These are phyloP conservation scores for Cyberlindnera mrakii DNA, from an alignment of 805 yeast genomes.

Conservation along the genomic window DNA sequence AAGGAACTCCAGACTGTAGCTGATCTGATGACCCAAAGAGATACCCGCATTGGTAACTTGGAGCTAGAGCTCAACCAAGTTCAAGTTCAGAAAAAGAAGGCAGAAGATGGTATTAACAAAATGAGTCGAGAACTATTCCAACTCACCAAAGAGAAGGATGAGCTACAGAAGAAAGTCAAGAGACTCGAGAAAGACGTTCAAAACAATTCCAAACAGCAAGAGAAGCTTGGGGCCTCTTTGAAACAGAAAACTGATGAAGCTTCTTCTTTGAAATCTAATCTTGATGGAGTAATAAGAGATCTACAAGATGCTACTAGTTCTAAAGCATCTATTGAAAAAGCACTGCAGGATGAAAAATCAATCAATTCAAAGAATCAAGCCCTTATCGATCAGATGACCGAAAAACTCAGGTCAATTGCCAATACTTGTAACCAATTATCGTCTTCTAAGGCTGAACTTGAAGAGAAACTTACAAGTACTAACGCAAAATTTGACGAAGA, in stretches of 20 bases:
- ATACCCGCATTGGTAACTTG: slow-evolving; percentile 20
- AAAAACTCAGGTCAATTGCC: slow-evolving; percentile 40
- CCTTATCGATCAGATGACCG: slow-evolving; percentile 37
- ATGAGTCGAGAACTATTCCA: slow-evolving; percentile 80
- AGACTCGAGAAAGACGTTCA: slow-evolving; percentile 29
- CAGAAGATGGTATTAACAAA: slow-evolving; percentile 85
- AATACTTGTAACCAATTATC: slow-evolving; percentile 24
- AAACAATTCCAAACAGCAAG: slow-evolving; percentile 20
- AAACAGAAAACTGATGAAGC: slow-evolving; percentile 14
- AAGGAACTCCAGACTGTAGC: slow-evolving; percentile 21
- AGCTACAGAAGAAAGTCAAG: slow-evolving; percentile 37
- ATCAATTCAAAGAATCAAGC: slow-evolving; percentile 21
- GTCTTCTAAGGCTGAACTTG: slow-evolving; percentile 18
- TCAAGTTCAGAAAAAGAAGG: slow-evolving; percentile 43
- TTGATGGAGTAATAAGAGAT: slow-evolving; percentile 1
- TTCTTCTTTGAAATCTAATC: slow-evolving; percentile 7
- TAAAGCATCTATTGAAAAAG: slow-evolving; percentile 15
- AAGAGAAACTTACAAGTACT: slow-evolving; percentile 8
- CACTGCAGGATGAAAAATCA: slow-evolving; percentile 21
- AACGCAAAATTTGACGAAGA: slow-evolving; percentile 11
- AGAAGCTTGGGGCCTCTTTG: slow-evolving; percentile 13
- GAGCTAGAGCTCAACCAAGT: slow-evolving; percentile 23
- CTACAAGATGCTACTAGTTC: slow-evolving; percentile 1
- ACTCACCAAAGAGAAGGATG: slow-evolving; percentile 53
- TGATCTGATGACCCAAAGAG: slow-evolving; percentile 12